These are phyloP conservation scores for Priceomyces carsonii DNA, from an alignment of 805 yeast genomes.

Conservation along the genomic window DNA sequence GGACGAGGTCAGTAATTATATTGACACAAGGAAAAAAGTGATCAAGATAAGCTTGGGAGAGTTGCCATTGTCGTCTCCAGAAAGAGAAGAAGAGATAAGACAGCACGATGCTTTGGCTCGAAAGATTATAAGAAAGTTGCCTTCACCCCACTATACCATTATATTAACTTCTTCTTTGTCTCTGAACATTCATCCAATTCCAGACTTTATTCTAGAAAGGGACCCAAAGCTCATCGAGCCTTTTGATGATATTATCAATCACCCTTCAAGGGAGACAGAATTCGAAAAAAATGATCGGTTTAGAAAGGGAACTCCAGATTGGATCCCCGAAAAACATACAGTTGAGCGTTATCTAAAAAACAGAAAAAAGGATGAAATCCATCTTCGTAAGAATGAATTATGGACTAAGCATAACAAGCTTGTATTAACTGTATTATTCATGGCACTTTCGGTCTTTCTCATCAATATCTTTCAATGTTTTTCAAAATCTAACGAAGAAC, in stretches of 20 bases:
- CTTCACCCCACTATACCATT: conserved; percentile 70
- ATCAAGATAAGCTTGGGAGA: conserved; percentile 58
- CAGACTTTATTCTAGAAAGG: conserved; percentile 27
- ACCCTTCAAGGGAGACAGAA: conserved; percentile 51
- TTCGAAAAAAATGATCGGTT: conserved; percentile 53
- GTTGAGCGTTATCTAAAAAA: conserved; percentile 29
- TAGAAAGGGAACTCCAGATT: conserved; percentile 26
- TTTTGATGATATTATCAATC: conserved; percentile 58
- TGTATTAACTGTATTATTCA: conserved; percentile 38
- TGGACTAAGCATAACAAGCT: conserved; percentile 52
- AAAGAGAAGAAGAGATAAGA: conserved; percentile 28
- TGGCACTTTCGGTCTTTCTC: conserved; percentile 15
- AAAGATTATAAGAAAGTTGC: conserved; percentile 62
- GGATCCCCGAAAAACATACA: conserved; percentile 28
- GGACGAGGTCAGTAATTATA: conserved; percentile 52
- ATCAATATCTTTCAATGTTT: conserved; percentile 4
- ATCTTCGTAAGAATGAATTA: conserved; percentile 41
- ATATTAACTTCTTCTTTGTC: conserved; percentile 46
- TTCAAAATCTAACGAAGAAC: background rate
- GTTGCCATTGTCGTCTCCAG: conserved; percentile 29
- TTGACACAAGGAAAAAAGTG: conserved; percentile 63
- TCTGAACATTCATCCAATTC: conserved; percentile 29
- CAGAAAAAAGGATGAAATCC: conserved; percentile 34
- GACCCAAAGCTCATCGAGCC: conserved; percentile 39
- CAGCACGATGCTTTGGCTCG: conserved; percentile 51